A percentile compares a stretch with the other conserved stretches of the same genome.
These are phyloP conservation scores for Xylaria sp. DNA, from an alignment of 2,329 filamentous ascomycete species.

Conservation along the genomic window DNA sequence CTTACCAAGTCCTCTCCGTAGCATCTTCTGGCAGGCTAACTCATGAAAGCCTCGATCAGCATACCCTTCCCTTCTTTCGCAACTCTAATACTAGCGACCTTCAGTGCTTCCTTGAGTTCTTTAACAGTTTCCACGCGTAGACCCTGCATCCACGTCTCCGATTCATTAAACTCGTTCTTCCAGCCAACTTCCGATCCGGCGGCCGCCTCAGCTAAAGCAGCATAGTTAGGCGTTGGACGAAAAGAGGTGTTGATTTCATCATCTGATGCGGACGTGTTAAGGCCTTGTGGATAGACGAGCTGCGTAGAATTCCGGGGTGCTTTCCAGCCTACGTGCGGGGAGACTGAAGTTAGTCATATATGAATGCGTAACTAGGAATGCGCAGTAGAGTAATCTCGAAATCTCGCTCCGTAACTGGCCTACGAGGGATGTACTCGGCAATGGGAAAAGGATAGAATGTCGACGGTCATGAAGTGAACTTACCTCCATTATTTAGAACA, in stretches of 20 bases:
- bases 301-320: constrained; percentile 43
- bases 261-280: constrained; percentile 39
- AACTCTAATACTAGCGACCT: constrained; percentile 33
- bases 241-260: constrained; percentile 47
- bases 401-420: not conserved
- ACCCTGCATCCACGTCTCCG: constrained; percentile 39
- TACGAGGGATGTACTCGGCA: not conserved
- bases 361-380: too few species aligned
- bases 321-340: constrained; percentile 42
- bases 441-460: not conserved
- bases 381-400: not conserved
- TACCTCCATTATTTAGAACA: constrained; percentile 63
- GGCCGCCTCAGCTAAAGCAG: constrained; percentile 45
- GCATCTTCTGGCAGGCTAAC: too few species aligned
- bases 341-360: not conserved
- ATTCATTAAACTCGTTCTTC: constrained; percentile 23
- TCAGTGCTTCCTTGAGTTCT: constrained; percentile 39
- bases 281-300: constrained; percentile 44
- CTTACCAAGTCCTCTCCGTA: too few species aligned
- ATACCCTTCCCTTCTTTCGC: constrained; percentile 37
- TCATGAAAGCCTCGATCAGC: constrained; percentile 42
- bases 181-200: constrained; percentile 40
- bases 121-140: constrained; percentile 37
- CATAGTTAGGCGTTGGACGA: constrained; percentile 44
- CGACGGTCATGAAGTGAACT: constrained; percentile 33